Evolutionary conservation across 306 rosid species (phyloP).

Genomic region (Herpetospermum pedunculosum): DNA sequence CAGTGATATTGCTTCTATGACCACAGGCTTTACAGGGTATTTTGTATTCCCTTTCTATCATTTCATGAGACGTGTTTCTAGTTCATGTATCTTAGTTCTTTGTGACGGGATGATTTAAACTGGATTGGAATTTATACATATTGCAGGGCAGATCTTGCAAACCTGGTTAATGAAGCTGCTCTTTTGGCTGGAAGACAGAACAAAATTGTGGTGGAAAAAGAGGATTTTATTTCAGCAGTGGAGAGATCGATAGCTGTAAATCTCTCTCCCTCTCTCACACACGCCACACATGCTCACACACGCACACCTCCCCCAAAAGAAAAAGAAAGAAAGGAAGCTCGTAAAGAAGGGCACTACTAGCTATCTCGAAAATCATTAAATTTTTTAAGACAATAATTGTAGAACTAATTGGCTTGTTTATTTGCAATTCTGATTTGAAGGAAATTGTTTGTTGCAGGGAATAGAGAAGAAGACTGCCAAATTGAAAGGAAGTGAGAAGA

Average conservation of each 20-base stretch:
- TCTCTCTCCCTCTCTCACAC: slow-evolving; percentile 12
- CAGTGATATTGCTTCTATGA: slow-evolving; percentile 76
- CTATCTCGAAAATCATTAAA: background rate
- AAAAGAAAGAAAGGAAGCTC: background rate
- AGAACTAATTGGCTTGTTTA: background rate
- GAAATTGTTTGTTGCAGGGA: slow-evolving; percentile 48
- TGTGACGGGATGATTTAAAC: background rate
- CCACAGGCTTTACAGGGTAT: slow-evolving; percentile 99
- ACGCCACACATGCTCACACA: background rate
- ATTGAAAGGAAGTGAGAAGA: slow-evolving; percentile 86
- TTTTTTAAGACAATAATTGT: background rate
- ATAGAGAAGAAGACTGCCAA: slow-evolving; percentile 93
- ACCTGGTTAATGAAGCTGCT: slow-evolving; percentile 93
- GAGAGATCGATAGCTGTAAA: slow-evolving; percentile 95
- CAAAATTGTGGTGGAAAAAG: slow-evolving; percentile 72
- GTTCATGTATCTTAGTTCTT: background rate
- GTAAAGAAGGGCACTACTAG: background rate
- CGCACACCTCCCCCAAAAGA: background rate
- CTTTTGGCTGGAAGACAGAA: slow-evolving; percentile 82
- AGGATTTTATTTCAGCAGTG: slow-evolving; percentile 82
- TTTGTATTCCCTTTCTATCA: slow-evolving; percentile 10
- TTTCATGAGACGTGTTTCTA: background rate
- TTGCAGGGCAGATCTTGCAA: slow-evolving; percentile 95
- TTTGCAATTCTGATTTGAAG: slow-evolving; percentile 12
- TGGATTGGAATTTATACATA: background rate